Evolutionary conservation across 2,329 filamentous ascomycete species (phyloP), one percentile per base, ranked within the genome.

Genomic region (Cladophialophora bantiana): DNA sequence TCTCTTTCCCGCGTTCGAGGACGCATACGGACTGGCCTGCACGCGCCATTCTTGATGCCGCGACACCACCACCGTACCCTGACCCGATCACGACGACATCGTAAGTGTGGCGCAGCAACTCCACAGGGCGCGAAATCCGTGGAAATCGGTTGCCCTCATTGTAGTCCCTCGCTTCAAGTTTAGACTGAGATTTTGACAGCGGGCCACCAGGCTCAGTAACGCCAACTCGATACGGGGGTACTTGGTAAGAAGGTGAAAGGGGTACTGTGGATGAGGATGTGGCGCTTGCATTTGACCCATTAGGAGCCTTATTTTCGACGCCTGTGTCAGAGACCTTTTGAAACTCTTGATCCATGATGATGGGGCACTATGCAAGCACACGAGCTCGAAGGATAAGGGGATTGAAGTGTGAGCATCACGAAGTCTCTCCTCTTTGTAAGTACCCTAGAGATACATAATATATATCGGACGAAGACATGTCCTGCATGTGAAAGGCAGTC

Each of bases 21-120:
- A 78, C 68, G 20, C 70, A 73, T 3, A 78, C 77, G 7, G 55
- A 68, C 58, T 77, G 75, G 13, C 74, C 74, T 10, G 62, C 62
- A 31, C 62, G 54, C 32, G 62, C 55, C 62, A 64, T 64, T 12
- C 62, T 40, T 9, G 40, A 52, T 9, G 62, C 62, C 34, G 62
- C 40, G 18, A 64, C 55, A 15, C 62, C 62, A 1, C 40, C 62
- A 40, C 62, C 62, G 42, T 64, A 64, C 13, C 62, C 62, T n/a
- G 62, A 64, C 12, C 62, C 62, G 9, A 64, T 59, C 9, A 64
- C 62, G 10, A 64, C 62, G 32, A 64, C 62, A 32, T 64, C 54
- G 32, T 64, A 64, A 7, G 35, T 50, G 20, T 45, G 52, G 18
- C 53, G 35, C 1, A 63, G 26, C 1, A 57, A 38, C 31, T 63